Evolutionary conservation across 441 rosid species (phyloP).

Genomic region (Erodium chrysanthum): DNA sequence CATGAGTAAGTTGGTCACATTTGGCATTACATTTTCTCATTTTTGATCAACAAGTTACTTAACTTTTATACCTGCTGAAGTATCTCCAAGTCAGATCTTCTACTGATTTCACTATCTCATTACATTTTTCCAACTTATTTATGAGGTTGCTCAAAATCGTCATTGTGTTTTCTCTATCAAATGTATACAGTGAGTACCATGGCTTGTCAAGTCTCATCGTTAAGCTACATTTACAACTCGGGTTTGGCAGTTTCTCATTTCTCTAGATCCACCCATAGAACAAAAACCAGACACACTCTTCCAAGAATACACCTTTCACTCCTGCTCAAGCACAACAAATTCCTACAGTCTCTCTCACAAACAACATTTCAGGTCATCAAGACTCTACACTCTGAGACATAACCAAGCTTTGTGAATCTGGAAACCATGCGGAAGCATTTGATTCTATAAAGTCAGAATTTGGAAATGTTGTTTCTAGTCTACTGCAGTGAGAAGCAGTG

Average conservation of each 20-base stretch:
- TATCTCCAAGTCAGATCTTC: background rate
- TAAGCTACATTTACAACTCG: background rate
- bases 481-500: constrained; percentile 35
- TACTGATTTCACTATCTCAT: background rate
- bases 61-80: background rate
- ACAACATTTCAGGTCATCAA: constrained; percentile 12
- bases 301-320: constrained; percentile 16
- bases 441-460: constrained; percentile 20
- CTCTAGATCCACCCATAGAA: background rate
- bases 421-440: constrained; percentile 33
- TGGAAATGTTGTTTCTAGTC: constrained; percentile 19
- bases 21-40: no score
- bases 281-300: constrained; percentile 5
- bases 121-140: background rate
- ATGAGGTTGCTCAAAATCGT: background rate
- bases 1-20: no score
- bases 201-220: background rate
- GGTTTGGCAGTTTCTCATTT: background rate
- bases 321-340: constrained; percentile 14
- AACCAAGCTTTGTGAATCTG: constrained; percentile 31
- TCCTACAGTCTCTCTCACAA: constrained; percentile 4
- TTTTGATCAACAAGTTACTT: no score
- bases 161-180: background rate
- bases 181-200: background rate
- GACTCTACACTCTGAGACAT: constrained; percentile 27